Conservation (phyloP, 2,329 filamentous ascomycete genomes). For the Colletotrichum plurivorum region DNA sequence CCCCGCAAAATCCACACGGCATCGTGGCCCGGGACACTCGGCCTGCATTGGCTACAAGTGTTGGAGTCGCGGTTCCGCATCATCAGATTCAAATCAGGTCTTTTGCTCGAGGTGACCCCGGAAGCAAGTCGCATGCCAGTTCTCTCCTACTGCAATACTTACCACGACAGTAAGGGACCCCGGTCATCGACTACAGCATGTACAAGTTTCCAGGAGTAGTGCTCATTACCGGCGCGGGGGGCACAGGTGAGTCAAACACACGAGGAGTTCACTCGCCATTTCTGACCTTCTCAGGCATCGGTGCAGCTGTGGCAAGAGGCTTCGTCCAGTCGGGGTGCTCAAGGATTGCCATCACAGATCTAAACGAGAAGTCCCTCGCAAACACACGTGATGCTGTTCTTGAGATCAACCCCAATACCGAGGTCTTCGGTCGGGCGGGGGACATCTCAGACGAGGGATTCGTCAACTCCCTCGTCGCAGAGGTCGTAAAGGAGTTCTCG, state of each 20-base stretch:
- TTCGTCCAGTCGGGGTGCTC: slow-evolving; percentile 66
- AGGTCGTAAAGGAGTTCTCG: slow-evolving; percentile 52
- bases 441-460: slow-evolving; percentile 64
- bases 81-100: background rate
- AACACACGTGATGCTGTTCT: slow-evolving; percentile 52
- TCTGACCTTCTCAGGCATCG: slow-evolving; percentile 62
- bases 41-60: background rate
- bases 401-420: slow-evolving; percentile 49
- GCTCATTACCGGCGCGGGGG: slow-evolving; percentile 62
- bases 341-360: slow-evolving; percentile 68
- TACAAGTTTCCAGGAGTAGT: slow-evolving; percentile 59
- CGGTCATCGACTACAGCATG: slow-evolving; percentile 11
- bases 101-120: background rate
- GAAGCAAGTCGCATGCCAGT: background rate
- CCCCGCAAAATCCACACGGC: slow-evolving; percentile 36
- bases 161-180: background rate
- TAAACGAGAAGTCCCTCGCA: slow-evolving; percentile 57
- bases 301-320: slow-evolving; percentile 64
- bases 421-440: slow-evolving; percentile 54
- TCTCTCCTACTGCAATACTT: background rate
- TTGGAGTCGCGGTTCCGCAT: background rate
- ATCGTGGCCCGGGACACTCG: background rate
- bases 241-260: slow-evolving; percentile 52
- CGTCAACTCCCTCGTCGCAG: slow-evolving; percentile 53
- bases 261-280: background rate